phyloP scores from a whole-genome alignment of 345 rosid species.

The Balakata baccata region DNA sequence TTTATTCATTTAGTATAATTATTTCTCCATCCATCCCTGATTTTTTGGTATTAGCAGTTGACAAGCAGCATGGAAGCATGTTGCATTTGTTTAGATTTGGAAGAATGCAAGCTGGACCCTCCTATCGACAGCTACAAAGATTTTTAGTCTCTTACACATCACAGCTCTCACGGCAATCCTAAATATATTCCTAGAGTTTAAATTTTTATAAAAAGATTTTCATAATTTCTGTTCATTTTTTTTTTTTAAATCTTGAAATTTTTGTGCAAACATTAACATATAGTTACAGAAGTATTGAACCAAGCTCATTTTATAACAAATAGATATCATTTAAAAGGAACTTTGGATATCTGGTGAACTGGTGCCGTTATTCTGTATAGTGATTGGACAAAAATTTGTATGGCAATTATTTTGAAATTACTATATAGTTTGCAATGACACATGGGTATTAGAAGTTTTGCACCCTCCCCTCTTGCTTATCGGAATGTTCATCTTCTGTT shows the following conservation, averaged over 20 bases:
- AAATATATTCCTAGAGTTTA: too few species aligned
- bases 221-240: too few species aligned
- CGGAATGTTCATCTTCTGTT: not conserved
- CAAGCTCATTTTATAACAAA: too few species aligned
- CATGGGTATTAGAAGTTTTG: not conserved
- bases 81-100: not conserved
- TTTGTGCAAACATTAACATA: too few species aligned
- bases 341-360: not conserved
- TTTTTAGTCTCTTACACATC: not conserved
- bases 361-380: not conserved
- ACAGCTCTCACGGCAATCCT: not conserved
- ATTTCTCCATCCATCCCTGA: not conserved
- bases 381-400: not conserved
- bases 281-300: too few species aligned
- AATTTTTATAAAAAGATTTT: too few species aligned
- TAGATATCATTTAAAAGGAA: not conserved
- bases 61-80: slow-evolving; percentile 5
- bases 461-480: not conserved
- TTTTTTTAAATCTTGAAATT: too few species aligned
- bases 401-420: slow-evolving; percentile 5
- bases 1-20: not conserved
- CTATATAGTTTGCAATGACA: too few species aligned
- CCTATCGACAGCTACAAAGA: slow-evolving; percentile 12
- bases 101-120: slow-evolving; percentile 13
- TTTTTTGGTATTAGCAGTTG: slow-evolving; percentile 6